Evolutionary conservation across 2,329 filamentous ascomycete genomes (phyloP), one percentile per base, ranked within the genome.

Genomic region (Fusarium luffae): DNA sequence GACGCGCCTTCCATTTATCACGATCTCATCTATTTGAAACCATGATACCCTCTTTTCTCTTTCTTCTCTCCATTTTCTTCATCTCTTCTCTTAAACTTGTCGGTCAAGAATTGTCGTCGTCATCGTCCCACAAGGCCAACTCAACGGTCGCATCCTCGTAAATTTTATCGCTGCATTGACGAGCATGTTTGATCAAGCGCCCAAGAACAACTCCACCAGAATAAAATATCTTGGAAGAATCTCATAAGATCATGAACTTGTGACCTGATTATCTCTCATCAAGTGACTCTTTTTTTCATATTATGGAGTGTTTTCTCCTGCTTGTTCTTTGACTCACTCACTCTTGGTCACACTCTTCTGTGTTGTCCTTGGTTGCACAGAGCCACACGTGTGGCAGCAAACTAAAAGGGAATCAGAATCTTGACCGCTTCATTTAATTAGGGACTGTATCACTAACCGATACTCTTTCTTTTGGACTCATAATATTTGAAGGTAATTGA

Each of bases 131-230:
- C 56, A 58, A 67, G 66, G 66, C 43, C 66, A 37, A 57, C 18
- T 49, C 37, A 41, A 19, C 37, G 66, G 66, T 67, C 66, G 44
- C 61, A 21, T 32, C 37, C 28, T 44, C 19, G 23, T 37, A n/a
- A 47, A 37, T 47, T 21, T 40, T 37, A 51, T 66, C 55, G 21
- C 51, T 60, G 66, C 66, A 69, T 69, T 69, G 34, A 70, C 13
- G 61, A 23, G 41, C 49, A 67, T 46, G 66, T 69, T 70, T 69
- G 52, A 69, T 63, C 47, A 70, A 70, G 66, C 66, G 66, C 66
- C 66, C 48, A 28, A 44, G 34, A 44, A 27, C 27, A 49, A 58
- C 40, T 68, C 65, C 63, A 68, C 63, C 37, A 49, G 14, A 67
- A 42, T 41, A 19, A 46, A 50, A 50, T 64, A 42, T 42, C 16